Evolutionary conservation across 257 asterid genomes (phyloP).

Genomic region (Solanum bulbocastanum): DNA sequence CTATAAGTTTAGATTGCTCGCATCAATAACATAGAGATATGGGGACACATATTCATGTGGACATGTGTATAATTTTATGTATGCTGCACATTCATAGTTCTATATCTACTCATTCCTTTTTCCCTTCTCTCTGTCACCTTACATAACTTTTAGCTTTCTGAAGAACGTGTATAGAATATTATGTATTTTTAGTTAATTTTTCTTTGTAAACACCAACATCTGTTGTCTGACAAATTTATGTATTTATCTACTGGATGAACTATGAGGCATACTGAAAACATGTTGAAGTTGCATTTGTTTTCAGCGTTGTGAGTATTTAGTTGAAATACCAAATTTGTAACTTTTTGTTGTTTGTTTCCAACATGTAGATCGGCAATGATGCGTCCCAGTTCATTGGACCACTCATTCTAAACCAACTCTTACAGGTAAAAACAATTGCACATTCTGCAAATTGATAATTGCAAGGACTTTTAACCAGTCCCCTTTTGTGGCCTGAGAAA

Average conservation of each 20-base stretch:
- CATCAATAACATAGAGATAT: background rate
- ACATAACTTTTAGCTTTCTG: background rate
- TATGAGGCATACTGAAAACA: background rate
- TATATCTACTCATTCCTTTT: background rate
- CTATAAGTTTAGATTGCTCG: background rate
- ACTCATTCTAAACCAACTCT: conserved; percentile 60
- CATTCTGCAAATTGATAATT: background rate
- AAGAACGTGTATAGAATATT: background rate
- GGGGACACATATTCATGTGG: background rate
- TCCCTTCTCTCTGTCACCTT: background rate
- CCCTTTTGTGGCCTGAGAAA: background rate
- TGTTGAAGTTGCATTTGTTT: background rate
- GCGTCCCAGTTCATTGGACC: conserved; percentile 87
- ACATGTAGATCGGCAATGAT: conserved; percentile 76
- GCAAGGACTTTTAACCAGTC: background rate
- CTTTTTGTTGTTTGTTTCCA: conserved; percentile 3
- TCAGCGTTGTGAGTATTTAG: background rate
- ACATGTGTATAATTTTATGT: background rate
- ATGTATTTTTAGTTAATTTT: background rate
- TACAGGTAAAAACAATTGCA: conserved; percentile 35
- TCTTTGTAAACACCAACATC: background rate
- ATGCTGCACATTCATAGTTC: background rate
- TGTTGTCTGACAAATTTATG: background rate
- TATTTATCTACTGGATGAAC: background rate
- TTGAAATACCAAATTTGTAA: conserved; percentile 7